Conservation (phyloP, 164 flowering plant species). For the Houttuynia cordata region DNA sequence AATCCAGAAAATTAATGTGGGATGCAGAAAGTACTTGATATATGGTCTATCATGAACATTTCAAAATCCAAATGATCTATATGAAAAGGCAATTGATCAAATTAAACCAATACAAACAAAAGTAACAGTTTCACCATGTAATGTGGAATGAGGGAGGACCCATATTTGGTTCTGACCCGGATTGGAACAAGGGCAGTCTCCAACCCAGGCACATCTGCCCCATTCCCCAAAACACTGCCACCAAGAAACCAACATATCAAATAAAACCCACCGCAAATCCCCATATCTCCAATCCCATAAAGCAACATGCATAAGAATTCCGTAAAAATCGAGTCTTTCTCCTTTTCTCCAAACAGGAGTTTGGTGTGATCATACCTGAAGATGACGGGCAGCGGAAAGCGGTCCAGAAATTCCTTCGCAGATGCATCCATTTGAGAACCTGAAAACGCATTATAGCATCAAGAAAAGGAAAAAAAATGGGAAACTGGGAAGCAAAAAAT, state of each 20-base stretch:
- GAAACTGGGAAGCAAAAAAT: too few species aligned
- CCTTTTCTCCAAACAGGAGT: neutral
- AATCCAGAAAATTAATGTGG: too few species aligned
- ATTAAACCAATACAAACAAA: too few species aligned
- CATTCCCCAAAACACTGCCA: conserved; percentile 59
- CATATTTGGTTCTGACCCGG: conserved; percentile 67
- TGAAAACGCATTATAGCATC: conserved; percentile 11
- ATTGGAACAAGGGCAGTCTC: conserved; percentile 54
- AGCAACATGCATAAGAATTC: neutral
- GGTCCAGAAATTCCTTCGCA: conserved; percentile 44
- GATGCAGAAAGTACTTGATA: too few species aligned
- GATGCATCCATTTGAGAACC: conserved; percentile 49
- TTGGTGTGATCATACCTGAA: conserved; percentile 27
- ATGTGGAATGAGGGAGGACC: conserved; percentile 65
- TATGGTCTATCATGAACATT: too few species aligned
- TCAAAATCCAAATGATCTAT: too few species aligned
- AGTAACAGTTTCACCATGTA: conserved; percentile 74
- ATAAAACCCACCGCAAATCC: neutral
- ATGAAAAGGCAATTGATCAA: too few species aligned
- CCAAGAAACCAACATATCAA: neutral
- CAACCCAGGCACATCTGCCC: conserved; percentile 42
- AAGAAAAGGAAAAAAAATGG: too few species aligned
- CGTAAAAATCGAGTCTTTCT: neutral
- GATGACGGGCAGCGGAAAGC: conserved; percentile 63
- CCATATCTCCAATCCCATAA: neutral